Evolutionary conservation across 176 grass and related monocot species (phyloP).

Genomic region (Musa beccarii): DNA sequence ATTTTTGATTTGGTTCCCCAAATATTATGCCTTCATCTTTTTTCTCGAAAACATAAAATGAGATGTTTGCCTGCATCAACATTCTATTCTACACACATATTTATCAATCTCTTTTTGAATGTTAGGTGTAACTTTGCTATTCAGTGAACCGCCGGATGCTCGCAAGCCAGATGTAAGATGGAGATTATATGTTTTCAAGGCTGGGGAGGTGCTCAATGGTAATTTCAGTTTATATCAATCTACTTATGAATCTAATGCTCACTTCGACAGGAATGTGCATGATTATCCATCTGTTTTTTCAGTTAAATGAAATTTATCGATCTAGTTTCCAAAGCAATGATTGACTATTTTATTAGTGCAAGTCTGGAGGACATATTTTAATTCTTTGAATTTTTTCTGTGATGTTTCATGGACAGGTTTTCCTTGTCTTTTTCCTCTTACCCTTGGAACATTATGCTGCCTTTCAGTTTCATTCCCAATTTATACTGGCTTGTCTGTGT

Average conservation of each 20-base stretch:
- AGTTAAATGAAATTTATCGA: too few species aligned
- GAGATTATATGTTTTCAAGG: conserved; percentile 94
- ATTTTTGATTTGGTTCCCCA: too few species aligned
- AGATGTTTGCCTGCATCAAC: background rate
- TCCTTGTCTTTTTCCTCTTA: too few species aligned
- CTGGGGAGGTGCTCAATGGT: conserved; percentile 78
- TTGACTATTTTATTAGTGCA: too few species aligned
- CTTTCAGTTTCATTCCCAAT: too few species aligned
- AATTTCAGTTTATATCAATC: conserved; percentile 18
- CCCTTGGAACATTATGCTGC: too few species aligned
- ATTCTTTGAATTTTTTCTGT: background rate
- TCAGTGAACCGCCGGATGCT: conserved; percentile 81
- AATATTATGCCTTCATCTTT: too few species aligned
- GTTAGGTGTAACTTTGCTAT: conserved; percentile 72
- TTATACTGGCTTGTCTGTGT: too few species aligned
- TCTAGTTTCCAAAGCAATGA: too few species aligned
- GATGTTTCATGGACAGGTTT: background rate
- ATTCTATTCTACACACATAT: background rate
- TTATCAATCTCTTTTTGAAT: background rate
- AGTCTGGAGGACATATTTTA: background rate
- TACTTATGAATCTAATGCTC: conserved; percentile 1
- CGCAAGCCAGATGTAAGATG: conserved; percentile 71
- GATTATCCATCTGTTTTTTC: too few species aligned
- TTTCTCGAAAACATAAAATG: background rate
- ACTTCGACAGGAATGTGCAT: background rate